Evolutionary conservation across 2,329 filamentous ascomycete genomes (phyloP).

Genomic region (Arthrobotrys megalospora): DNA sequence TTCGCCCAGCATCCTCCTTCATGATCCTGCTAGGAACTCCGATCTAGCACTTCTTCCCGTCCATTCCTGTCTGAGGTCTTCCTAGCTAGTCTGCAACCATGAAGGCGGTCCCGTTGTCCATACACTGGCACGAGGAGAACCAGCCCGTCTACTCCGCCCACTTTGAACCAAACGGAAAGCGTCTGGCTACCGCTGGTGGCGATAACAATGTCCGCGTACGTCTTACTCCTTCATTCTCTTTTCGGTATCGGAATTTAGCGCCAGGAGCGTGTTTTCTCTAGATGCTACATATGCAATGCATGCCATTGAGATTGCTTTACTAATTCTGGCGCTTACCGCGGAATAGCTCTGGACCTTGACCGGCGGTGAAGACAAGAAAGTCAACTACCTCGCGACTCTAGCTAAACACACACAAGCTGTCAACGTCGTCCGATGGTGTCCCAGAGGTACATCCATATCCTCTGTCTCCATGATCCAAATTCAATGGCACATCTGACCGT

Average conservation of each 20-base stretch:
- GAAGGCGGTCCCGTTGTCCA: slow-evolving; percentile 96
- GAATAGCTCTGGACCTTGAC: slow-evolving; percentile 91
- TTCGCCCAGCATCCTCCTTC: not conserved
- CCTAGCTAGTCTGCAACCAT: slow-evolving; percentile 70
- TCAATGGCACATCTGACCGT: not conserved
- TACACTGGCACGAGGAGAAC: slow-evolving; percentile 99
- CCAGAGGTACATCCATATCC: slow-evolving; percentile 78
- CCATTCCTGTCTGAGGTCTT: too few relatives aligned
- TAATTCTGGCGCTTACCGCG: slow-evolving; percentile 23
- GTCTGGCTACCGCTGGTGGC: slow-evolving; percentile 92
- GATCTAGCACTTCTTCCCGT: too few relatives aligned
- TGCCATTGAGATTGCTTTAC: slow-evolving; percentile 1
- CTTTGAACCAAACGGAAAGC: slow-evolving; percentile 92
- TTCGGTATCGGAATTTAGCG: too few relatives aligned
- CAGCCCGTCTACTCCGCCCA: slow-evolving; percentile 97
- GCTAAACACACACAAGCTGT: slow-evolving; percentile 96
- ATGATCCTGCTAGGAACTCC: too few relatives aligned
- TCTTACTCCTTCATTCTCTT: slow-evolving; percentile 62
- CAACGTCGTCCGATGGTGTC: slow-evolving; percentile 96
- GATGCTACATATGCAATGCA: not conserved
- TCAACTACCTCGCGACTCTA: slow-evolving; percentile 92
- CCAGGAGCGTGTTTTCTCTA: not conserved
- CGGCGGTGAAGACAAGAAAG: slow-evolving; percentile 85
- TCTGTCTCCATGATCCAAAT: not conserved
- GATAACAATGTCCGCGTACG: slow-evolving; percentile 95